Base-by-base conservation (phyloP, 2,329 filamentous ascomycete genomes). In the Mollisiaceae sp. region DNA sequence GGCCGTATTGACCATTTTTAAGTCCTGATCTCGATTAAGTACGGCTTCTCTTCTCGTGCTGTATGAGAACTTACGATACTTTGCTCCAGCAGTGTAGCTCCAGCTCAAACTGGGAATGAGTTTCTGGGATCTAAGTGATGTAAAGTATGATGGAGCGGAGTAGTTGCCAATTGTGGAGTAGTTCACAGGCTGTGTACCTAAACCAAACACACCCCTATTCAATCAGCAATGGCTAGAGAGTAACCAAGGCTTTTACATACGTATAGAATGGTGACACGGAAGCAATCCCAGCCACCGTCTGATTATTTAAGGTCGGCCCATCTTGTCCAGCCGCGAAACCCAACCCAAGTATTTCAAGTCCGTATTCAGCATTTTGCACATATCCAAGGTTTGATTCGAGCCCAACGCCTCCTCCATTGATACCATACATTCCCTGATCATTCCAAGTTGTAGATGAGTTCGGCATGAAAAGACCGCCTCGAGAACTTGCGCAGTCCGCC, bases 61-160 rank as follows among this genome's bases (percentile, higher is more conserved):
- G 38, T 41, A 18, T 4, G 15, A 5, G 38, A 50, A 5, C 75
- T 69, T 70, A 78, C 78, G 77, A 73, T 93, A 92, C 66, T 84
- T 83, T 22, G 89, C 89, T 14, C 91, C 91, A 45, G 90, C 90
- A 5, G 91, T 92, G 75, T 89, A 93, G 62, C 78, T 79, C 78
- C 78, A 80, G 64, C 77, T 79, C 18, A 79, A 59, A 60, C 78
- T 79, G 12, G 78, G 78, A 27, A 79, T 79, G 12, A 74, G 63
- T 1, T 74, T 71, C 20, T 78, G 69, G 8, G 76, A 73, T 67
- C 76, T 77, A 4, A 80, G 68, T 0, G 77, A 75, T n/a, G 75
- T 75, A 45, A 80, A 69, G 39, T 77, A 78, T 1, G 78, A 77
- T 0, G 76, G 70, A 6, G 75, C 65, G 11, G 78, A 76, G 65